Conservation (phyloP, 2,329 filamentous ascomycete species). For the Daldinia sp. region DNA sequence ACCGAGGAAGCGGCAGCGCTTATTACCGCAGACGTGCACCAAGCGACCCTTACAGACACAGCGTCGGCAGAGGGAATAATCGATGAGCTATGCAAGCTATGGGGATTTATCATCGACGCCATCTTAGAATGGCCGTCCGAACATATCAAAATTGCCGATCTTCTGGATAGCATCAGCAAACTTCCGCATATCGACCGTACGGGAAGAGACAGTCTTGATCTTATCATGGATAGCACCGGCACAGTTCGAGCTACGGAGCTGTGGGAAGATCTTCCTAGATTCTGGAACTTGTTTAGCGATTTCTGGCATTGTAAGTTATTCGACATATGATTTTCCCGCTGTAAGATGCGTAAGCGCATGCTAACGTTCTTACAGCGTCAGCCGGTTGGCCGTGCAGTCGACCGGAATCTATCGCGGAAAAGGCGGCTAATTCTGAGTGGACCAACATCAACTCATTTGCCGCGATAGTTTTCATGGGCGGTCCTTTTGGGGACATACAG, state of each 20-base stretch:
- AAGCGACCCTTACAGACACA: neutral
- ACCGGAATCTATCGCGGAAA: neutral
- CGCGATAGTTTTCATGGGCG: neutral
- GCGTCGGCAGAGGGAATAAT: neutral
- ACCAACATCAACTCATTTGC: neutral
- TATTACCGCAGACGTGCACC: neutral
- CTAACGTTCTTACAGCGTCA: neutral
- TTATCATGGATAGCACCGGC: neutral
- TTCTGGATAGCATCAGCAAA: neutral
- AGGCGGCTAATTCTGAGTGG: neutral
- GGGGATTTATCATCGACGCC: conserved; percentile 7
- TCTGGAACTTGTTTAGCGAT: conserved; percentile 1
- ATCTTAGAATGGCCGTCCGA: conserved; percentile 4
- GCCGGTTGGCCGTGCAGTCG: neutral
- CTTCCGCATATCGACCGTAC: neutral
- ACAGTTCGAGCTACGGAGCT: neutral
- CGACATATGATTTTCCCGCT: neutral
- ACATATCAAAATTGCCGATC: neutral
- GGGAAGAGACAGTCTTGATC: neutral
- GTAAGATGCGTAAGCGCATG: neutral
- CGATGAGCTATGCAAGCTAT: conserved; percentile 1
- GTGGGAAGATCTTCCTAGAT: conserved; percentile 2
- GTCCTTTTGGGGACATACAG: neutral
- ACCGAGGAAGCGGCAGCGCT: conserved; percentile 3
- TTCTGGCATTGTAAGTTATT: neutral